Evolutionary conservation across 352 stramenopile genomes (phyloP), one percentile per base, ranked within the genome.

Genomic region (Phytophthora idaei): DNA sequence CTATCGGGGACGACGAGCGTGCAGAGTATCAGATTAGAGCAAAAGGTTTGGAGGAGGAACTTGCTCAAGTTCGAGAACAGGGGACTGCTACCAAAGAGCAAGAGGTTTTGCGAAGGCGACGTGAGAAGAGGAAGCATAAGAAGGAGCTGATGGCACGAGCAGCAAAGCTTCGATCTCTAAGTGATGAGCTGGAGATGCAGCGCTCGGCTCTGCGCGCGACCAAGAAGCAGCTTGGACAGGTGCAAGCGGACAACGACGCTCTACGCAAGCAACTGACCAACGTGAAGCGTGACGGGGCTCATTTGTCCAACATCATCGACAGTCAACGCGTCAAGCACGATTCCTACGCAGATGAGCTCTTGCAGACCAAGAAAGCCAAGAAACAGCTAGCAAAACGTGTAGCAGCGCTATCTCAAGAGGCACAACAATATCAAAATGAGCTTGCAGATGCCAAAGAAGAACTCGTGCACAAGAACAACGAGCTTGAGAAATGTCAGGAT

Each of bases 261-360:
- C 53, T 90, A 9, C 36, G 54, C 12, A 83, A 80, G 49, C 78
- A 87, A 55, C 29, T 90, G 0, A 34, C 42, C 14, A 60, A 62
- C 31, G 58, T 80, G 0, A 74, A 78, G 61, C 65, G 64, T 14
- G 78, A 91, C 48, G 71, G 63, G 25, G 52, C 71, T 46, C 76
- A 87, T 41, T 63, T 91, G 9, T 50, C 70, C 1, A 48, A 61
- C 17, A 74, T 90, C 14, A 61, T 89, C 10, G 73, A 89, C 37
- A 76, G 65, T 5, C 80, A 88, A 52, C 66, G 71, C 7, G 41
- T 59, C 0, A 66, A 72, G n/a, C 46, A 70, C 1, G 63, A 76
- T 12, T 62, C 74, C 1, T 53, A 66, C 41, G 21, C 46, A 29
- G 77, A 75, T 17, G 69, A 78, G 8, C 45, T 77, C 2, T 51